phyloP scores from a whole-genome alignment of 352 stramenopile genomes.

The Aphanomyces astaci region DNA sequence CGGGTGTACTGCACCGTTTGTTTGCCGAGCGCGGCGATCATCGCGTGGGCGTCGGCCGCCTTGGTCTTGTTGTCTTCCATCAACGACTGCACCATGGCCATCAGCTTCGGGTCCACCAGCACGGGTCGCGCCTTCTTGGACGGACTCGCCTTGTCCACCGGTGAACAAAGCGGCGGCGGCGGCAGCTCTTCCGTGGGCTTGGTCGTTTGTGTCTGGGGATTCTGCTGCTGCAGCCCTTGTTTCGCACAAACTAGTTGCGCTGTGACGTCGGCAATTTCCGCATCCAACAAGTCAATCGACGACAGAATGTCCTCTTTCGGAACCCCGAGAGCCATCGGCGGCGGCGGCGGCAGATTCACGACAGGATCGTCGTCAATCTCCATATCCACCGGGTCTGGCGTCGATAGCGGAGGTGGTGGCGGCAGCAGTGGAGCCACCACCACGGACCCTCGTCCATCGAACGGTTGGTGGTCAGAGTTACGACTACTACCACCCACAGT shows the following conservation, averaged over 20 bases:
- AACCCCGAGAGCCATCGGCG: too few species aligned
- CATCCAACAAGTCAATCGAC: slow-evolving; percentile 69
- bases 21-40: slow-evolving; percentile 7
- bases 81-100: slow-evolving; percentile 30
- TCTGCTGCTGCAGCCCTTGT: not conserved
- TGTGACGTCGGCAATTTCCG: slow-evolving; percentile 55
- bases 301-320: slow-evolving; percentile 79
- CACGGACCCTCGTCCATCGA: too few species aligned
- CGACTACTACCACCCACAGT: too few species aligned
- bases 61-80: slow-evolving; percentile 36
- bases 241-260: slow-evolving; percentile 38
- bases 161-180: too few species aligned
- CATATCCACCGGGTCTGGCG: not conserved
- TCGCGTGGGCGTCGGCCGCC: slow-evolving; percentile 20
- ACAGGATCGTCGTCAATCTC: not conserved
- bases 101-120: slow-evolving; percentile 18
- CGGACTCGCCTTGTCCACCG: not conserved
- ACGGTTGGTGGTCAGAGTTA: too few species aligned
- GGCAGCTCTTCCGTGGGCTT: not conserved
- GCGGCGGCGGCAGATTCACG: not conserved
- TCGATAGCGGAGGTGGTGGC: not conserved
- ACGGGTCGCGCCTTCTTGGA: slow-evolving; percentile 18
- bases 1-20: slow-evolving; percentile 39
- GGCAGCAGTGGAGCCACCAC: not conserved
- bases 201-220: not conserved